Conservation (phyloP, 176 grass and related monocot species). For the Zea luxurians region DNA sequence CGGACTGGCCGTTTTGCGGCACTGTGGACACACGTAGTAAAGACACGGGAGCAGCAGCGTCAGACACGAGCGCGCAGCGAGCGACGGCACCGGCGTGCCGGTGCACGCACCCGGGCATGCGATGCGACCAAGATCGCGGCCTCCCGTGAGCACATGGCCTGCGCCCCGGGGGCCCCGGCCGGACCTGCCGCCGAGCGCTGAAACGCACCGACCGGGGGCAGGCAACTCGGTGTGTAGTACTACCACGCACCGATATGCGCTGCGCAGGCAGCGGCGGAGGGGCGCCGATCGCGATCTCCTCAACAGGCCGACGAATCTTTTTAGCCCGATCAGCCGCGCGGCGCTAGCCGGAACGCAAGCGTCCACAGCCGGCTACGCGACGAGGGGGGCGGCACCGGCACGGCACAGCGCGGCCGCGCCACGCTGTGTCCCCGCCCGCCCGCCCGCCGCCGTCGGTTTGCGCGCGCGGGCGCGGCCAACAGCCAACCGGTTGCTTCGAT, state of each 20-base stretch:
- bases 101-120: slow-evolving; percentile 8
- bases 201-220: background rate
- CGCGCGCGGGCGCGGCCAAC: background rate
- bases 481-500: slow-evolving; percentile 26
- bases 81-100: background rate
- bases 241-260: too few species aligned
- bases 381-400: background rate
- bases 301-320: background rate
- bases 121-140: slow-evolving; percentile 15
- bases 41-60: background rate
- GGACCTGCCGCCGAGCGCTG: background rate
- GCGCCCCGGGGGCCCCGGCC: background rate
- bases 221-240: background rate
- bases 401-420: background rate
- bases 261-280: background rate
- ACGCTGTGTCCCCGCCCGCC: too few species aligned
- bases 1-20: background rate
- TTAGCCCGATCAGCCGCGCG: background rate
- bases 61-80: background rate
- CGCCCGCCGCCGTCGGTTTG: too few species aligned
- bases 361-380: slow-evolving; percentile 10
- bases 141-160: slow-evolving; percentile 37
- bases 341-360: background rate
- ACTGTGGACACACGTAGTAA: background rate
- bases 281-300: background rate